Conservation (phyloP, 1,284 basidiomycete species). For the Ceratobasidium sp. region DNA sequence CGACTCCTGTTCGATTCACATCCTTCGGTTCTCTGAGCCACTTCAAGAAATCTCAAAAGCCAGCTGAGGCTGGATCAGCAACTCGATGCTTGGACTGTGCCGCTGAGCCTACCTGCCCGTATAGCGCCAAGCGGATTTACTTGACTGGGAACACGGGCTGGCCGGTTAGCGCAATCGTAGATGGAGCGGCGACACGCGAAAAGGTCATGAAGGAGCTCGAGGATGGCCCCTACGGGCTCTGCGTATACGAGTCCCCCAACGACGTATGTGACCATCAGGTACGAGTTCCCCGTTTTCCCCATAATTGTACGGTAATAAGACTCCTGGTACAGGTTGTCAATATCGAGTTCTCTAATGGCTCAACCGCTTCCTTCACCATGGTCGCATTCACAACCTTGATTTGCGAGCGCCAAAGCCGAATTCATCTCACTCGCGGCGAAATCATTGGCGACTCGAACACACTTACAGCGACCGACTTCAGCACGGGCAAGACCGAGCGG, state of each 20-base stretch:
- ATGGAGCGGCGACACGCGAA: conserved; percentile 81
- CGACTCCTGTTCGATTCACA: conserved; percentile 72
- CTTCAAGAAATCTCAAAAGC: conserved; percentile 79
- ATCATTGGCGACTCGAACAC: conserved; percentile 81
- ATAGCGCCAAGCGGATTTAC: conserved; percentile 84
- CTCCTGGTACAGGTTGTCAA: conserved; percentile 69
- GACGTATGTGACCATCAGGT: conserved; percentile 83
- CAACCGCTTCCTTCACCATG: conserved; percentile 86
- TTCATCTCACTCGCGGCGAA: conserved; percentile 85
- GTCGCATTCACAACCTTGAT: conserved; percentile 73
- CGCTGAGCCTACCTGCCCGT: conserved; percentile 75
- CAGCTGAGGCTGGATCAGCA: conserved; percentile 70
- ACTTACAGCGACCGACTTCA: conserved; percentile 83
- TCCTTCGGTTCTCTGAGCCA: conserved; percentile 87
- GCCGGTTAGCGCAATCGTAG: conserved; percentile 75
- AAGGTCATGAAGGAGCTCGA: conserved; percentile 73
- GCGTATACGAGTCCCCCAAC: conserved; percentile 84
- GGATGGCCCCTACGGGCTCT: conserved; percentile 78
- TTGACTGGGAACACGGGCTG: conserved; percentile 65
- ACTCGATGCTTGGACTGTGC: conserved; percentile 79
- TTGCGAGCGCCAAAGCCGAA: conserved; percentile 77
- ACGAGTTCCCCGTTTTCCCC: neutral
- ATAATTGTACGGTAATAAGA: neutral
- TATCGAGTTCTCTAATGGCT: conserved; percentile 79
- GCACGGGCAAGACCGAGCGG: conserved; percentile 55